A percentile compares a stretch with the other conserved stretches of the same genome.
phyloP scores from a whole-genome alignment of 2,329 filamentous ascomycete genomes.

The Amphichorda felina region DNA sequence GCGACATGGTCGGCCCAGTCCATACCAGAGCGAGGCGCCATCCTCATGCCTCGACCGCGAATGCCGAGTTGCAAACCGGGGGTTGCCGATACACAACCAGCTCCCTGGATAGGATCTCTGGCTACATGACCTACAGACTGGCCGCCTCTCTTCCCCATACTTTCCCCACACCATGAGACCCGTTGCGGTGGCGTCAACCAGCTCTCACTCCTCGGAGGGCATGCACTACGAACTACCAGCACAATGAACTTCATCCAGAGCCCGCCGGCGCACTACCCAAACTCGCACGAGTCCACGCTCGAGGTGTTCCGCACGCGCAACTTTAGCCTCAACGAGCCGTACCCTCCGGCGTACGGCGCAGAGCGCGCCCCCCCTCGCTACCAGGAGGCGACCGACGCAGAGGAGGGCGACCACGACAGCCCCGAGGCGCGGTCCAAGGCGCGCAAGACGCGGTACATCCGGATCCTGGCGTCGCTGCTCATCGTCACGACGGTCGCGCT shows the following conservation, averaged over 20 bases:
- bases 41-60: no score
- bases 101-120: no score
- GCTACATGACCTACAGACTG: no score
- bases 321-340: conserved; percentile 2
- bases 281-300: conserved; percentile 4
- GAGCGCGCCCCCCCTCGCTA: conserved; percentile 3
- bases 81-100: no score
- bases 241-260: conserved; percentile 5
- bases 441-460: conserved; percentile 2
- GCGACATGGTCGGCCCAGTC: no score
- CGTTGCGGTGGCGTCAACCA: no score
- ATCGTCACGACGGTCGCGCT: conserved; percentile 5
- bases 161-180: no score
- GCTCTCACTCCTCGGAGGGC: no score
- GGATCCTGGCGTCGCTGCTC: conserved; percentile 2
- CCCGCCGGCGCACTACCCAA: conserved; percentile 5
- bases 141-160: no score
- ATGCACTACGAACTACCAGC: no score
- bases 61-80: no score
- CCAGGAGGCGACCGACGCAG: conserved; percentile 1
- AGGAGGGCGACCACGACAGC: not conserved
- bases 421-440: conserved; percentile 1
- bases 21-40: no score
- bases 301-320: conserved; percentile 5
- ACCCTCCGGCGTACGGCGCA: conserved; percentile 4